Evolutionary conservation across 768 basidiomycete genomes (phyloP).

Genomic region (Phlegmacium glaucopus): DNA sequence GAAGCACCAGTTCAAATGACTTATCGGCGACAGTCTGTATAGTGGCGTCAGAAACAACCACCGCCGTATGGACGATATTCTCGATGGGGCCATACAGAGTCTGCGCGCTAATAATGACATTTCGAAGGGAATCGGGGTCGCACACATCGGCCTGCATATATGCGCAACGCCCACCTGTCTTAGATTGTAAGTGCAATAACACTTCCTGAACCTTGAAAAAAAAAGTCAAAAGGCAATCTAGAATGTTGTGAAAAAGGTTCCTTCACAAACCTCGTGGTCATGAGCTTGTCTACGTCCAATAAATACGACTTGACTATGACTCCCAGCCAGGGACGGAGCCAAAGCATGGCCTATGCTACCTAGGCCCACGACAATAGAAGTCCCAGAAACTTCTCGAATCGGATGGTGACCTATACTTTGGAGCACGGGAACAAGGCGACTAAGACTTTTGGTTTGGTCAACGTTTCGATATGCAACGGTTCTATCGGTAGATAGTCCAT

Average conservation of each 20-base stretch:
- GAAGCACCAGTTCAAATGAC: conserved; percentile 17
- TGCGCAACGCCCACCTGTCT: neutral
- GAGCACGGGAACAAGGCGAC: conserved; percentile 18
- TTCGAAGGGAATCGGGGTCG: conserved; percentile 14
- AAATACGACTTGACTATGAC: conserved; percentile 14
- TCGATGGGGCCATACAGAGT: too few relatives aligned
- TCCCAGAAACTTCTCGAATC: neutral
- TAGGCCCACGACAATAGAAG: conserved; percentile 21
- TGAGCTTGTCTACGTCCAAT: conserved; percentile 13
- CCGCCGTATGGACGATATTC: conserved; percentile 25
- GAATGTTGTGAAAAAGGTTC: neutral
- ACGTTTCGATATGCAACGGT: conserved; percentile 13
- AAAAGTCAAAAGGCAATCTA: neutral
- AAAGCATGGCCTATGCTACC: conserved; percentile 24
- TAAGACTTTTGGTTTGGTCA: neutral
- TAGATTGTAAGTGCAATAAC: conserved; percentile 2
- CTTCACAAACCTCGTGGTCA: conserved; percentile 5
- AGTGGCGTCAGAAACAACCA: conserved; percentile 18
- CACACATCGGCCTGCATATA: conserved; percentile 22
- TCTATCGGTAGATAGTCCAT: conserved; percentile 3
- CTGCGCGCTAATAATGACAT: too few relatives aligned
- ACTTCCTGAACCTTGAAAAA: conserved; percentile 8
- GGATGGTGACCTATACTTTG: neutral
- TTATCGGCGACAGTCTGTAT: conserved; percentile 13
- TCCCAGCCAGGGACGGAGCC: conserved; percentile 10